These are phyloP conservation scores for Rhamnella rubrinervis DNA, from an alignment of 331 rosid species.

Conservation along the genomic window DNA sequence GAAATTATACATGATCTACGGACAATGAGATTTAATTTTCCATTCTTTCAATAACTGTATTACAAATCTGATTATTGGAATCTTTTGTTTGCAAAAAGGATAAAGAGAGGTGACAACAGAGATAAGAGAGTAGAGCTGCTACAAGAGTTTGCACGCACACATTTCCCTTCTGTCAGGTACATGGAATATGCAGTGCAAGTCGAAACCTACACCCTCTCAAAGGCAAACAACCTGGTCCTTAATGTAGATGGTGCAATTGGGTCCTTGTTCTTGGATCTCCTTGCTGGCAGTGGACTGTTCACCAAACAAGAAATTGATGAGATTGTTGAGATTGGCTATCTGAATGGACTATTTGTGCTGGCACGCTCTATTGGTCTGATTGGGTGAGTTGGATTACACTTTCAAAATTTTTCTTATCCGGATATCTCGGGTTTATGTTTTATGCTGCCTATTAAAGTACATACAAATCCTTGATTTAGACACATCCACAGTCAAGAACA, in stretches of 20 bases:
- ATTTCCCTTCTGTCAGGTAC: slow-evolving; percentile 95
- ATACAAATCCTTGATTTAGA: slow-evolving; percentile 21
- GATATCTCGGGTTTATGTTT: background rate
- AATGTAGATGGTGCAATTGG: slow-evolving; percentile 99
- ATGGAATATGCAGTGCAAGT: slow-evolving; percentile 98
- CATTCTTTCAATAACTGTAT: slow-evolving; percentile 17
- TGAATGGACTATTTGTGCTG: slow-evolving; percentile 91
- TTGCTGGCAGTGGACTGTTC: slow-evolving; percentile 98
- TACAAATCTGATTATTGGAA: slow-evolving; percentile 13
- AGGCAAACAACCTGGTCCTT: slow-evolving; percentile 94
- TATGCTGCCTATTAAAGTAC: slow-evolving; percentile 15
- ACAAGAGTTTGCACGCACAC: slow-evolving; percentile 80
- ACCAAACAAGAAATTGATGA: slow-evolving; percentile 90
- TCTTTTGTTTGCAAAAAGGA: slow-evolving; percentile 55
- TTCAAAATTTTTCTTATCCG: background rate
- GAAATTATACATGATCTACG: background rate
- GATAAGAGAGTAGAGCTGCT: slow-evolving; percentile 97
- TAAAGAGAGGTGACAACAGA: slow-evolving; percentile 95
- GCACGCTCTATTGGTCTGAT: slow-evolving; percentile 97
- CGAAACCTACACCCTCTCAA: slow-evolving; percentile 88
- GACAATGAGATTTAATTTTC: slow-evolving; percentile 5
- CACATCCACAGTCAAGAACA: slow-evolving; percentile 11
- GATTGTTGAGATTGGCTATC: slow-evolving; percentile 88
- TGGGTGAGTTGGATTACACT: slow-evolving; percentile 62
- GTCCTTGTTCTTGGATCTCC: slow-evolving; percentile 96